phyloP scores from a whole-genome alignment of 306 rosid species.

The Vigna radiata region DNA sequence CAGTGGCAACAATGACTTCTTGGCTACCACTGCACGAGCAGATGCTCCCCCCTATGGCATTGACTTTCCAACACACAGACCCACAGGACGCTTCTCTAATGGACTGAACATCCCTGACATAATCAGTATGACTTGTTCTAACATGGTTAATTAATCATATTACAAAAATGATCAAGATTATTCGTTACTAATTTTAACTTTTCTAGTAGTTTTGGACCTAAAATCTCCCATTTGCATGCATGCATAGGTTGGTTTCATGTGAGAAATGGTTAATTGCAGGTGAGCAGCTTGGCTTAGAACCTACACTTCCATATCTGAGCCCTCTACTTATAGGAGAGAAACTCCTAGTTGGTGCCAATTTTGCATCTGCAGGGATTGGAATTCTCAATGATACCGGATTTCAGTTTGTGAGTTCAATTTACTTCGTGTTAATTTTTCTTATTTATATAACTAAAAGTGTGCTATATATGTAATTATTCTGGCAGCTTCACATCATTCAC shows the following conservation, averaged over 20 bases:
- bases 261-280: constrained; percentile 50
- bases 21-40: constrained; percentile 85
- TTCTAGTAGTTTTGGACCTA: background rate
- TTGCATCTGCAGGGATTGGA: constrained; percentile 90
- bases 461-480: constrained; percentile 4
- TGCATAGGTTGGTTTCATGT: background rate
- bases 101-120: constrained; percentile 91
- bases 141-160: background rate
- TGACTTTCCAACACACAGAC: constrained; percentile 69
- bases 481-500: constrained; percentile 70
- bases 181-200: background rate
- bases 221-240: constrained; percentile 32
- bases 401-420: constrained; percentile 67
- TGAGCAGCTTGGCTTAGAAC: constrained; percentile 66
- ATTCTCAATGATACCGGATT: constrained; percentile 84
- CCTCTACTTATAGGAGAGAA: constrained; percentile 59
- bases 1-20: constrained; percentile 85
- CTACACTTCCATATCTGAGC: constrained; percentile 79
- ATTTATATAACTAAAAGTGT: background rate
- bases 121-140: constrained; percentile 51
- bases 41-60: constrained; percentile 85
- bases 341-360: constrained; percentile 86
- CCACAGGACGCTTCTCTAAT: constrained; percentile 93
- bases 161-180: background rate
- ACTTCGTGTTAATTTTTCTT: background rate